These are phyloP conservation scores for Cutaneotrichosporon curvatum DNA, from an alignment of 1,284 basidiomycete species.

Conservation along the genomic window DNA sequence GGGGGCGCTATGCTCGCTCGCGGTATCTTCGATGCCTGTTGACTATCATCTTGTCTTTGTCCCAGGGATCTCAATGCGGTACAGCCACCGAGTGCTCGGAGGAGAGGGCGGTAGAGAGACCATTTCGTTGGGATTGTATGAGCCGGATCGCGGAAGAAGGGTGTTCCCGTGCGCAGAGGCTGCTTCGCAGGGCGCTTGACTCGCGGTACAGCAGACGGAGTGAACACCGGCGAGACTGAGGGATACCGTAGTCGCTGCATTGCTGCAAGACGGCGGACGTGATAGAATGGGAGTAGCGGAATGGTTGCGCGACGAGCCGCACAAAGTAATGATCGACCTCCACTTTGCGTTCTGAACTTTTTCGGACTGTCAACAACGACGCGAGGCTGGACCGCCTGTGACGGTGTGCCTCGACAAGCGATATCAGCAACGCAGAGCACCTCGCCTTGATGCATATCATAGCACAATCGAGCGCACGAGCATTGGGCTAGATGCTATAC, in stretches of 20 bases:
- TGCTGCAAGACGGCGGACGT: neutral
- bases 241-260: neutral
- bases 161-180: conserved; percentile 19
- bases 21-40: neutral
- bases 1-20: neutral
- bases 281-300: neutral
- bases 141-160: conserved; percentile 62
- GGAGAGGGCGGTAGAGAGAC: conserved; percentile 63
- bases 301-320: neutral
- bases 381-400: no score
- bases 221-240: neutral
- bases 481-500: no score
- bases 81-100: conserved; percentile 43
- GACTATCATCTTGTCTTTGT: neutral
- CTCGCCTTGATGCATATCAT: no score
- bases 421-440: no score
- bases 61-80: neutral
- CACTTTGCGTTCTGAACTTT: conserved; percentile 1
- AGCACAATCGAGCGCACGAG: no score
- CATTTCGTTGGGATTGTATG: conserved; percentile 70
- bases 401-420: no score
- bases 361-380: neutral
- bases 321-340: neutral
- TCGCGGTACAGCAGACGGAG: neutral
- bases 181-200: neutral